A percentile compares a stretch with the other conserved stretches of the same genome.
Conservation (phyloP, 331 rosid species). For the Cucumis variabilis region DNA sequence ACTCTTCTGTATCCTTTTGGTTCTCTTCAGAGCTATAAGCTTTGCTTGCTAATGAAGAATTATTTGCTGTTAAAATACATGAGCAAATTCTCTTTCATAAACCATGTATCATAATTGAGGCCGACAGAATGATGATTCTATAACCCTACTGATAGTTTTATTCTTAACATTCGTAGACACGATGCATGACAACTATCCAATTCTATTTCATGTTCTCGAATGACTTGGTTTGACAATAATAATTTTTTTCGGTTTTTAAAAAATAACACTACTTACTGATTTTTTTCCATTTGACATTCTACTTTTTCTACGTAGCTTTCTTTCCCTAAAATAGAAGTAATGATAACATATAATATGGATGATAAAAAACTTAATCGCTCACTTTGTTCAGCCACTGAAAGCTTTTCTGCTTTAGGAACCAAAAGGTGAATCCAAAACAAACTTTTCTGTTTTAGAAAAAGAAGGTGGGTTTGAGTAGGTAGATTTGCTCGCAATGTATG, state of each 20-base stretch:
- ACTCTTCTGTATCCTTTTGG: too few relatives aligned
- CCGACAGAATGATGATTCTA: not conserved
- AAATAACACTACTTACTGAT: not conserved
- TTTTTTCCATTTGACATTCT: not conserved
- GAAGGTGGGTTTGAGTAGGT: constrained; percentile 53
- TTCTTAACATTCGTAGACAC: not conserved
- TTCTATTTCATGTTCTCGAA: not conserved
- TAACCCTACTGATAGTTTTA: not conserved
- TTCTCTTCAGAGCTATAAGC: too few relatives aligned
- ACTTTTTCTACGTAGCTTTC: too few relatives aligned
- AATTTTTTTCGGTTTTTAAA: not conserved
- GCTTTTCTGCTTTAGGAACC: too few relatives aligned
- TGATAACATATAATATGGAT: too few relatives aligned
- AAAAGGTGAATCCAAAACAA: too few relatives aligned
- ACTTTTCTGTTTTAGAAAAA: constrained; percentile 42
- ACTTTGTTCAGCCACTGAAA: too few relatives aligned
- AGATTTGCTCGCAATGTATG: constrained; percentile 48
- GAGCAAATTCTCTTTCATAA: too few relatives aligned
- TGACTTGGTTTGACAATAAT: not conserved
- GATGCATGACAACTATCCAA: not conserved
- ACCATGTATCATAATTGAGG: too few relatives aligned
- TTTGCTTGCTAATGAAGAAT: too few relatives aligned
- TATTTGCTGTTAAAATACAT: too few relatives aligned
- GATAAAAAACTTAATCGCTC: too few relatives aligned
- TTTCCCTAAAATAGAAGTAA: constrained; percentile 23